Evolutionary conservation across 2,329 filamentous ascomycete species (phyloP), one percentile per base, ranked within the genome.

Genomic region (Dryadomyces sulphureus): DNA sequence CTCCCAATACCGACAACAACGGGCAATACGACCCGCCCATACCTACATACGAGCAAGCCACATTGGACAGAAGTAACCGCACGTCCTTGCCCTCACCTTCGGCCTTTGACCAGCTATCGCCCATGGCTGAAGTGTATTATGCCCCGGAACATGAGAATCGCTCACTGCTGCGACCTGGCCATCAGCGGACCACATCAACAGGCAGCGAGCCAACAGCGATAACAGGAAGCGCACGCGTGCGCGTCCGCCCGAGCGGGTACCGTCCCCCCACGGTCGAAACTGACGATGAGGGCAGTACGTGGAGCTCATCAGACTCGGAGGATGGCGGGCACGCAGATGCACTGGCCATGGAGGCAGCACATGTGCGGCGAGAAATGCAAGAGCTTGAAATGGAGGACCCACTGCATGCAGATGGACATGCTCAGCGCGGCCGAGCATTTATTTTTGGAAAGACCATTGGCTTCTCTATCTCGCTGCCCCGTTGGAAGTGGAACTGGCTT

Each of bases 301-400:
- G 75, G 62, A 62, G 72, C 57, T 63, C 71, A 65, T 50, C 42
- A 27, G 67, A 62, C 55, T 65, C 60, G 54, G 67, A 70, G 19
- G 65, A 36, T 22, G 35, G 69, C 24, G 65, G 62, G 20, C 66
- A 69, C 24, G 64, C 61, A 17, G 66, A 66, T 42, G 60, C 62
- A 27, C 16, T 36, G 34, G 12, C 16, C 5, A 19, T 36, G 34
- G 73, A 84, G 53, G 77, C 77, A 34, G 77, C 75, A 27, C 77
- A 79, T 51, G 72, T 92, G 55, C 79, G 85, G 51, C 75, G 82
- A 53, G 85, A 92, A 63, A 81, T 96, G 67, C 78, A 93, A 58
- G 84, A 95, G 72, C 79, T 94, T 73, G 87, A 93, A 54, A 77
- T 93, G 38, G 75, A 87, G 56, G 87, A 93, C 54, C 77, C 78